Percentiles rank a stretch among this genome's conserved stretches.
Evolutionary conservation across 2,329 filamentous ascomycete genomes (phyloP).

Genomic region (Chalaropsis thielavioides): DNA sequence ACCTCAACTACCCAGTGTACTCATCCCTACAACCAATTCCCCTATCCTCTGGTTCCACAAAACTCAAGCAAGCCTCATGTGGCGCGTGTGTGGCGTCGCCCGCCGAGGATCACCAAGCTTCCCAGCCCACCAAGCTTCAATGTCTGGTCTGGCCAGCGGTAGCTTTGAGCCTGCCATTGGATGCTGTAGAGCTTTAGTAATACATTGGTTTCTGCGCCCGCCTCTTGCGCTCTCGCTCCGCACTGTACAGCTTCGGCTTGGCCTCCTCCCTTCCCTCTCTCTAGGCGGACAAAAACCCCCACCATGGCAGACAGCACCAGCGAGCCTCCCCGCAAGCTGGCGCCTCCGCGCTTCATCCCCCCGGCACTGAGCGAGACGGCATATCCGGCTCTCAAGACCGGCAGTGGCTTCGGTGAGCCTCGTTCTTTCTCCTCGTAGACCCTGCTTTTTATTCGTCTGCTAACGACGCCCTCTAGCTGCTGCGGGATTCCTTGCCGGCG

Average conservation of each 20-base stretch:
- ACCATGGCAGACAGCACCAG: conserved; percentile 5
- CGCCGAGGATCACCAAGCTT: neutral
- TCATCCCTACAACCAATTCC: neutral
- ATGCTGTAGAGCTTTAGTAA: neutral
- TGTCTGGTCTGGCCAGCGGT: too few species aligned
- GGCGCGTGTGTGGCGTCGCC: neutral
- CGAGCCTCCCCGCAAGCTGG: conserved; percentile 6
- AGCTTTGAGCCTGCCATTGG: too few species aligned
- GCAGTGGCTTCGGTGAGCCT: conserved; percentile 11
- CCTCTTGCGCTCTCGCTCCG: neutral
- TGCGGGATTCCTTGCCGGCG: conserved; percentile 49
- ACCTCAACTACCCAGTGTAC: neutral
- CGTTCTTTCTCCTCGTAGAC: neutral
- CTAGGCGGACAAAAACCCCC: neutral
- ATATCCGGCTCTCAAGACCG: conserved; percentile 10
- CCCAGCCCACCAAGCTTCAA: neutral
- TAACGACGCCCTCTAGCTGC: conserved; percentile 27
- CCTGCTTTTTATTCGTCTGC: neutral
- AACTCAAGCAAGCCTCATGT: neutral
- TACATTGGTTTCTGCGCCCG: neutral
- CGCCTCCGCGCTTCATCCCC: conserved; percentile 14
- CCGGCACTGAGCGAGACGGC: conserved; percentile 12
- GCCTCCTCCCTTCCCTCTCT: neutral
- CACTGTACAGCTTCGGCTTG: neutral
- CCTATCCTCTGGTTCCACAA: neutral